These are phyloP conservation scores for Pogostemon cablin DNA, from an alignment of 257 asterid species.

Conservation along the genomic window DNA sequence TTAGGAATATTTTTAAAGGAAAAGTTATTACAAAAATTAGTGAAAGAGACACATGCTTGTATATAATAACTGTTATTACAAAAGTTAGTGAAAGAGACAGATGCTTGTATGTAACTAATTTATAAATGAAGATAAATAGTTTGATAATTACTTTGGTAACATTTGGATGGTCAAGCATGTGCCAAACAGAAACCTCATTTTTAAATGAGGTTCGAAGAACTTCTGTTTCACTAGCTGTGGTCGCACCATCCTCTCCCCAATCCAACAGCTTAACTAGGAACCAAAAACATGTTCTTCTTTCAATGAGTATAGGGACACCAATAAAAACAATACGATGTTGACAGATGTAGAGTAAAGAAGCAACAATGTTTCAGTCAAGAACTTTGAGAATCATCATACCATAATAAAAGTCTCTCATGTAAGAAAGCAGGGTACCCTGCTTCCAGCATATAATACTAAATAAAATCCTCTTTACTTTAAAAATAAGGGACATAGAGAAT, in stretches of 20 bases:
- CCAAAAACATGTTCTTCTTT: neutral
- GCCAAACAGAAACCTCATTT: constrained; percentile 91
- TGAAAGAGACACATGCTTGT: neutral
- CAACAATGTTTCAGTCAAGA: too few relatives aligned
- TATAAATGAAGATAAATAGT: neutral
- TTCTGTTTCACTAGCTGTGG: constrained; percentile 69
- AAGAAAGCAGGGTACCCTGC: neutral
- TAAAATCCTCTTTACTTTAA: too few relatives aligned
- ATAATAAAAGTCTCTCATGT: too few relatives aligned
- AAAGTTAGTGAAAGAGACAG: neutral
- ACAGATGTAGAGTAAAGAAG: too few relatives aligned
- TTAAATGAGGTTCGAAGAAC: constrained; percentile 71
- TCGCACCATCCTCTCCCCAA: constrained; percentile 89
- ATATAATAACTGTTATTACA: neutral
- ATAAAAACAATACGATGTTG: too few relatives aligned
- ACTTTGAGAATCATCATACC: too few relatives aligned
- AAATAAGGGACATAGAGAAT: too few relatives aligned
- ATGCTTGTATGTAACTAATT: neutral
- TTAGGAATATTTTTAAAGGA: constrained; percentile 1
- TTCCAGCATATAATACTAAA: neutral
- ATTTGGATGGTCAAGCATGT: constrained; percentile 81
- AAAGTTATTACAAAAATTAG: neutral
- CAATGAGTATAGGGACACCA: too few relatives aligned
- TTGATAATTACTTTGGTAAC: constrained; percentile 52
- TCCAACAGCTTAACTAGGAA: constrained; percentile 74